Evolutionary conservation across 1,284 basidiomycete species (phyloP), one percentile per base, ranked within the genome.

Genomic region (Cutaneotrichosporon curvatum): DNA sequence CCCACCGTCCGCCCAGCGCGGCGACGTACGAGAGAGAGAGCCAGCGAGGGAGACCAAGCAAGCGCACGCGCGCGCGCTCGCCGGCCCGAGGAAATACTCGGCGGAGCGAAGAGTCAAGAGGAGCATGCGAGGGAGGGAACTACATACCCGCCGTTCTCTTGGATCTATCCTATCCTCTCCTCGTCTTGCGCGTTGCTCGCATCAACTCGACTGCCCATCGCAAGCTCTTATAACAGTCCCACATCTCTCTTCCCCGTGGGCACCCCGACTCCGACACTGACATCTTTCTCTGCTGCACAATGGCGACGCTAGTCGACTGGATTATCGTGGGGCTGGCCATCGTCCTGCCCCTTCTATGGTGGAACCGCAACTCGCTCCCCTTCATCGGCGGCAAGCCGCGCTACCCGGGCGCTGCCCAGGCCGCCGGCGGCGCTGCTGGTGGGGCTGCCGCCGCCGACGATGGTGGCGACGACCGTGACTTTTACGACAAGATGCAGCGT

Each of bases 401-500:
- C 25, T 7, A 7, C 8, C 8, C 25, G 25, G 25, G 7, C 25
- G 25, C 25, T 7, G 25, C 25, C n/a, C 6, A 35, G 15, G 21
- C 14, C 45, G 25, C 33, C 23, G 37, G 56, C 11, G 36, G 35
- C 4, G 51, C 38, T 8, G 39, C 43, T 4, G 40, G 18, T 20
- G 51, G 15, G 25, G 45, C 20, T 5, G 43, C 28, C 14, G 48
- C 39, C 6, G 32, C 32, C 32, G 79, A 79, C 73, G 85, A 83
- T 38, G 79, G 79, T 47, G 83, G 81, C 1, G 87, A 91, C 62
- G 85, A 88, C 10, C 77, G 88, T 39, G 87, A 95, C 71, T 94
- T 92, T 67, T 78, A 94, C 37, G 80, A 79, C 18, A 89, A 89
- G 74, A 90, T 94, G 87, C 83, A 87, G 70, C 81, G 82, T 50